A percentile compares a stretch with the other conserved stretches of the same genome.
phyloP scores from a whole-genome alignment of 1,139 yeast genomes.

The Yamadazyma trypodendri region DNA sequence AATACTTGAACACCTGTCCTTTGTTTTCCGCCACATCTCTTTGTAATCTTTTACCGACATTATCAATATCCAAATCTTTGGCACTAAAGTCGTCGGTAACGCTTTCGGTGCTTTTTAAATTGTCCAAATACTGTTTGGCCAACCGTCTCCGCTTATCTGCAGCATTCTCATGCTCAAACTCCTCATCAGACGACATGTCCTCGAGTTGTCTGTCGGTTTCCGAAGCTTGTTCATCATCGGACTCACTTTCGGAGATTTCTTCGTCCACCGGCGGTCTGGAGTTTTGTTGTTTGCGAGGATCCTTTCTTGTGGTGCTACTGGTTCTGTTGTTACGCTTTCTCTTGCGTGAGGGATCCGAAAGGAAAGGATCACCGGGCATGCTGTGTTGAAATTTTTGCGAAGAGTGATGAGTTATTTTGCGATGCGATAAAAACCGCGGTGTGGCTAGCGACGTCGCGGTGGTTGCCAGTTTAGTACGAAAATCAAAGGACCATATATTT shows the following conservation, averaged over 20 bases:
- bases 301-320: slow-evolving; percentile 5
- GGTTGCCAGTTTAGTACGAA: no score
- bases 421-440: not conserved
- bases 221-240: slow-evolving; percentile 26
- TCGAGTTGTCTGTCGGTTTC: slow-evolving; percentile 33
- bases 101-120: slow-evolving; percentile 54
- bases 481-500: no score
- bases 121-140: slow-evolving; percentile 89
- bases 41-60: slow-evolving; percentile 74
- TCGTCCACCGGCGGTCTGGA: no score
- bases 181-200: slow-evolving; percentile 62
- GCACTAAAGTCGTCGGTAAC: slow-evolving; percentile 78
- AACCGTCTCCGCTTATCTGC: slow-evolving; percentile 93
- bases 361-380: slow-evolving; percentile 51
- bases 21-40: slow-evolving; percentile 88
- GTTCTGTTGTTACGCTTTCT: slow-evolving; percentile 39
- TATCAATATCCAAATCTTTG: slow-evolving; percentile 86
- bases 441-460: not conserved
- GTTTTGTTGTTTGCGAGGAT: no score
- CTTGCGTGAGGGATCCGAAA: slow-evolving; percentile 58
- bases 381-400: not conserved
- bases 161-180: slow-evolving; percentile 71
- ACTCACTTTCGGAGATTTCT: slow-evolving; percentile 19
- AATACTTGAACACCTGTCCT: slow-evolving; percentile 74
- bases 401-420: not conserved